Conservation (phyloP, 2,329 filamentous ascomycete species). For the Fusarium annulatum region DNA sequence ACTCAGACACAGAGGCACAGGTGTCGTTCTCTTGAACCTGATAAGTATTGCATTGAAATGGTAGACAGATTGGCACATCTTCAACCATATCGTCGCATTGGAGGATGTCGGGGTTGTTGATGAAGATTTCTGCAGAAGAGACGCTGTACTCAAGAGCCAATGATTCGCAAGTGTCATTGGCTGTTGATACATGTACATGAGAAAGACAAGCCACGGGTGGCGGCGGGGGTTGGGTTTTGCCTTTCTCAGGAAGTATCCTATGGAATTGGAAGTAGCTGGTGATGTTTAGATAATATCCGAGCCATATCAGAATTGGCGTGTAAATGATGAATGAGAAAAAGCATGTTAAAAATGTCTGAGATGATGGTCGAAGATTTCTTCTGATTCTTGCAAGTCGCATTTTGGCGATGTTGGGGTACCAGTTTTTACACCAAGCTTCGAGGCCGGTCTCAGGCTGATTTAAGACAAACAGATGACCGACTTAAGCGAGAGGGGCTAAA, state of each 20-base stretch:
- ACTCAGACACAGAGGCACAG: not conserved
- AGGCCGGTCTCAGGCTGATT: not conserved
- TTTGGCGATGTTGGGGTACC: not conserved
- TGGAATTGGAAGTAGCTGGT: not conserved
- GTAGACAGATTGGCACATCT: not conserved
- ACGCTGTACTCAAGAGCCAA: not conserved
- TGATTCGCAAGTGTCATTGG: not conserved
- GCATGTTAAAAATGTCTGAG: not conserved
- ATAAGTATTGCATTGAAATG: not conserved
- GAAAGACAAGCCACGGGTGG: not conserved
- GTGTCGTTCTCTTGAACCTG: not conserved
- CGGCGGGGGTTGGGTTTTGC: rapidly evolving
- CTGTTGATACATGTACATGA: not conserved
- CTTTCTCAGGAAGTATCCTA: not conserved
- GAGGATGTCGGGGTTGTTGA: not conserved
- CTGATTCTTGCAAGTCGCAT: not conserved
- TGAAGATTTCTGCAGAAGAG: not conserved
- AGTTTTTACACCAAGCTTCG: not conserved
- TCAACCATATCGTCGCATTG: not conserved
- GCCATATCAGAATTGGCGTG: not conserved
- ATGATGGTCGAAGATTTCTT: not conserved
- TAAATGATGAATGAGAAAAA: not conserved
- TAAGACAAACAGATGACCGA: not conserved
- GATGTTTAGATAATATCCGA: not conserved
- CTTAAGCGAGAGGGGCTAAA: not conserved